Evolutionary conservation across 148 eudicot genomes (phyloP), one percentile per base, ranked within the genome.

Genomic region (Diospyros lotus): DNA sequence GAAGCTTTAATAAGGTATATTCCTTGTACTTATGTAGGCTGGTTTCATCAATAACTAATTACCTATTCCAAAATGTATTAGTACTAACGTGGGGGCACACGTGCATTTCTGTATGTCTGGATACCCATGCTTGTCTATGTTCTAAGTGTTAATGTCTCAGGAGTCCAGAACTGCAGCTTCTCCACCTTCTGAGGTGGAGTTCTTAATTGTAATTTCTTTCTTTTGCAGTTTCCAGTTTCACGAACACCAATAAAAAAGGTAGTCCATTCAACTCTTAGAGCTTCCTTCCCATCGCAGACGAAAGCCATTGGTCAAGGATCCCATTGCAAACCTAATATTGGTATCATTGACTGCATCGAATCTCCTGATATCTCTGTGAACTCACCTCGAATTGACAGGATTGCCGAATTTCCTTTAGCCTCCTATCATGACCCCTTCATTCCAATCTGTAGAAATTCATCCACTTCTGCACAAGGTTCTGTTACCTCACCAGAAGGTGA

Each of bases 331-430:
- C 82, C 87, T 72, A 74, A 74, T 15, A 53, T 80, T 12, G 76
- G 71, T 59, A 69, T 86, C 54, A 76, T 88, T 52, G 87, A 83
- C 68, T 75, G 80, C 69, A 67, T 91, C 38, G 85, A 85, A 43
- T 94, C 98, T 76, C 93, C 93, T 0, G 93, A 94, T 75, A 88
- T 94, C 58, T 94, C 98, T 69, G 90, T 94, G 65, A 88, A 94
- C 64, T 76, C 90, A 38, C 98, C 98, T 44, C 89, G 90, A 54
- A 87, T 94, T 53, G 98, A 94, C 82, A 90, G 83, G 75, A 90
- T 93, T 83, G 88, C 86, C 15, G 98, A 93, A 73, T 87, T 90
- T 74, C 93, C 93, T 13, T 60, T 93, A 64, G 88, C 86, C 58
- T 86, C 97, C 10, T 86, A 83, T 72, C 91, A 88, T 6, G 91